Evolutionary conservation across 192 early-diverging fungal genomes (phyloP).

Genomic region (Rhizophagus sp.): DNA sequence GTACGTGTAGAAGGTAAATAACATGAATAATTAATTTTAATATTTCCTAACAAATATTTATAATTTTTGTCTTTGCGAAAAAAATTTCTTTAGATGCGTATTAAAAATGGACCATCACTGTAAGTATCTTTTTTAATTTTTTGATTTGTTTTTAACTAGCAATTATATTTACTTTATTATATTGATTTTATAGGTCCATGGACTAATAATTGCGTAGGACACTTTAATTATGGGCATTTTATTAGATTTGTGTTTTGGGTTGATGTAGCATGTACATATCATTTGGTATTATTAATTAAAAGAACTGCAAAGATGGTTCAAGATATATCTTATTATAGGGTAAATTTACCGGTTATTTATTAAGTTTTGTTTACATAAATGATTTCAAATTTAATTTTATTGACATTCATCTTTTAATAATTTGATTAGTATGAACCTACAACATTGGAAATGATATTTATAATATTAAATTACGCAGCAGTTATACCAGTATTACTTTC

Average conservation of each 20-base stretch:
- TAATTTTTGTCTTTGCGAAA: not conserved
- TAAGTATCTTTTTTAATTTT: not conserved
- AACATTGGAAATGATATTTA: conserved; percentile 65
- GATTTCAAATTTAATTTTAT: not conserved
- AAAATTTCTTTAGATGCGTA: conserved; percentile 50
- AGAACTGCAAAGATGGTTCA: conserved; percentile 53
- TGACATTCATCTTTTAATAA: not conserved
- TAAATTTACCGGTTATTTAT: conserved; percentile 9
- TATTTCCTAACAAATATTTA: not conserved
- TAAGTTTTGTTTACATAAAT: not conserved
- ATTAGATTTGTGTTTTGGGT: conserved; percentile 79
- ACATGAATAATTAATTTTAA: not conserved
- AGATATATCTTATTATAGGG: conserved; percentile 32
- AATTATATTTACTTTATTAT: not conserved
- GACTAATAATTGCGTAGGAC: conserved; percentile 86
- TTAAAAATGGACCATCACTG: conserved; percentile 90
- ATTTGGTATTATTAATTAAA: conserved; percentile 52
- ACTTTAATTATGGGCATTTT: conserved; percentile 74
- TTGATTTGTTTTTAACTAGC: not conserved
- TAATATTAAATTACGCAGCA: conserved; percentile 75
- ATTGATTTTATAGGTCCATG: conserved; percentile 58
- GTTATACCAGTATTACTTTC: conserved; percentile 67
- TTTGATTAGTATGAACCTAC: conserved; percentile 46
- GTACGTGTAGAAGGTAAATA: conserved; percentile 56
- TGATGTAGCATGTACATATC: conserved; percentile 56